A percentile compares a stretch with the other conserved stretches of the same genome.
Evolutionary conservation across 257 asterid genomes (phyloP).

Genomic region (Ophiorrhiza pumila): DNA sequence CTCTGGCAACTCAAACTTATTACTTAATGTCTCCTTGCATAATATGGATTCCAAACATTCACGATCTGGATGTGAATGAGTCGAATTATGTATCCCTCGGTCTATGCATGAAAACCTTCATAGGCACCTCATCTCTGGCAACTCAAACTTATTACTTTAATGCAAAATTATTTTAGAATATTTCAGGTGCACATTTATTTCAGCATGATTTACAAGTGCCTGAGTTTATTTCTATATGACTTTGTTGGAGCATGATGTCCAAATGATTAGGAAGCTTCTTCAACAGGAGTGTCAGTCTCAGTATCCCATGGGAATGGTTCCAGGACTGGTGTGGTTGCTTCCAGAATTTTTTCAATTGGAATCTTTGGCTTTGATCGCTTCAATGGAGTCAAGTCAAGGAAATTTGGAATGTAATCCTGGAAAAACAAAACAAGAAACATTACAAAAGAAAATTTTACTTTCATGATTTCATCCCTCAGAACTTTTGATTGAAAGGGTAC

Average conservation of each 20-base stretch:
- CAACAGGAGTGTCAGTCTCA: conserved; percentile 55
- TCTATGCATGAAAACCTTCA: too few species aligned
- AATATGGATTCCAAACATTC: too few species aligned
- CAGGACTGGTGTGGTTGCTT: conserved; percentile 52
- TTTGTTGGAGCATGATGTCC: not conserved
- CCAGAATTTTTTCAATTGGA: conserved; percentile 48
- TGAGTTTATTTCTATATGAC: not conserved
- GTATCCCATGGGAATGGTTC: conserved; percentile 52
- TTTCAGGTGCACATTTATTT: not conserved
- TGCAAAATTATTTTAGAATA: not conserved
- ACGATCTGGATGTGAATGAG: too few species aligned
- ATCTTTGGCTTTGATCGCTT: conserved; percentile 47
- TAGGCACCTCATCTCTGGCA: not conserved
- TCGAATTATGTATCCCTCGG: too few species aligned
- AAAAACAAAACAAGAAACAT: not conserved
- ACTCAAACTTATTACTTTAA: not conserved
- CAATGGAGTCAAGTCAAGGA: conserved; percentile 39
- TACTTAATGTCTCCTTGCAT: too few species aligned
- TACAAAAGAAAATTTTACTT: not conserved
- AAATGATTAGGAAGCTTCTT: conserved; percentile 31
- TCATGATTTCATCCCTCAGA: not conserved
- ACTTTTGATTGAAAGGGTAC: not conserved
- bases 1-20: not conserved
- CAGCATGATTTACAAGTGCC: not conserved
- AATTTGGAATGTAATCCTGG: conserved; percentile 47